A percentile compares a stretch with the other conserved stretches of the same genome.
These are phyloP conservation scores for Thelonectria blattea DNA, from an alignment of 2,329 filamentous ascomycete species.

Conservation along the genomic window DNA sequence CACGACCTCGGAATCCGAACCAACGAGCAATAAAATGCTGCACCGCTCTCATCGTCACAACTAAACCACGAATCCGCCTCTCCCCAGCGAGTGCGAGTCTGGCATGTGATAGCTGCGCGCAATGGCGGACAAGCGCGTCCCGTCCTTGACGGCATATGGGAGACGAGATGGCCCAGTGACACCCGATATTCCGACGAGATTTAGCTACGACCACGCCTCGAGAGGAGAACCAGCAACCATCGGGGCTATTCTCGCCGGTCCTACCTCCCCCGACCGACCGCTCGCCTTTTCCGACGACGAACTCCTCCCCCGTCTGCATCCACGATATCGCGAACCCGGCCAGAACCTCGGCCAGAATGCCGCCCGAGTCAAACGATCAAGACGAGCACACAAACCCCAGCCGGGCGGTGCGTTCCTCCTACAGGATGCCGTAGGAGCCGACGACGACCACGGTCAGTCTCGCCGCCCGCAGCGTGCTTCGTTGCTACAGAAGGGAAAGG, in stretches of 20 bases:
- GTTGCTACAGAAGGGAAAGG: constrained; percentile 31
- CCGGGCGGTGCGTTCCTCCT: constrained; percentile 59
- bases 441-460: constrained; percentile 42
- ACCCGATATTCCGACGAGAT: constrained; percentile 35
- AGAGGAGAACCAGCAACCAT: constrained; percentile 36
- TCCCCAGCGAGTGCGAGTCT: constrained; percentile 24
- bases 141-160: constrained; percentile 33
- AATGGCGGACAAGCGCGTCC: constrained; percentile 36
- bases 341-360: constrained; percentile 29
- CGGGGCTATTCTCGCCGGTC: constrained; percentile 32
- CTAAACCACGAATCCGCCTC: constrained; percentile 29
- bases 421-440: constrained; percentile 48
- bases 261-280: constrained; percentile 34
- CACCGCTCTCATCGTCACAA: constrained; percentile 26
- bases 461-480: constrained; percentile 36
- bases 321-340: constrained; percentile 26
- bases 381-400: constrained; percentile 49
- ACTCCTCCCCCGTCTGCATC: constrained; percentile 34
- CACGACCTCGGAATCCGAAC: not conserved
- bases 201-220: constrained; percentile 35
- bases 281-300: constrained; percentile 39
- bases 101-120: constrained; percentile 34
- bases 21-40: constrained; percentile 33
- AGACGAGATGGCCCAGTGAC: constrained; percentile 37
- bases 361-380: constrained; percentile 35